phyloP scores from a whole-genome alignment of 768 basidiomycete genomes.

The Mycena indigotica region DNA sequence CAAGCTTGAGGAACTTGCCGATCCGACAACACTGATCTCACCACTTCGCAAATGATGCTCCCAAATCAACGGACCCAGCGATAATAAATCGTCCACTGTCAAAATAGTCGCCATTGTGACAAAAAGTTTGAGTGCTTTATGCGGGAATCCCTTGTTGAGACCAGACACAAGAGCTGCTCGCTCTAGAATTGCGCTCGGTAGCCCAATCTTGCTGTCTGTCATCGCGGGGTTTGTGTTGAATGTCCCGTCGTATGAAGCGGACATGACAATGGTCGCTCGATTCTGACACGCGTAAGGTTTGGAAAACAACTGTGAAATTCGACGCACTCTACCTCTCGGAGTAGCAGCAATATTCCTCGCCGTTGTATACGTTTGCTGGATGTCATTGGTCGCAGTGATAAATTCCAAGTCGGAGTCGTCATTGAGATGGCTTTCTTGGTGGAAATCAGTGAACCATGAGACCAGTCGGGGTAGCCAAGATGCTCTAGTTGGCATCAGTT shows the following conservation, averaged over 20 bases:
- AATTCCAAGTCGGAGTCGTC: conserved; percentile 49
- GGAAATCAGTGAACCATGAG: conserved; percentile 45
- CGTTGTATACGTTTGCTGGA: conserved; percentile 54
- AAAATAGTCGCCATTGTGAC: conserved; percentile 63
- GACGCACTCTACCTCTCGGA: conserved; percentile 42
- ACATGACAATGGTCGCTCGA: conserved; percentile 44
- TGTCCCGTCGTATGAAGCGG: conserved; percentile 28
- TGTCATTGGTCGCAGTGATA: conserved; percentile 39
- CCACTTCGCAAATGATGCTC: conserved; percentile 47
- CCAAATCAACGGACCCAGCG: conserved; percentile 62
- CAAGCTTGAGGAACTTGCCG: conserved; percentile 48
- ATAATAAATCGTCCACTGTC: conserved; percentile 48
- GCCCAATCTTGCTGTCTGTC: conserved; percentile 29
- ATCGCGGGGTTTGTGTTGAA: conserved; percentile 18
- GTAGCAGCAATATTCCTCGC: conserved; percentile 50
- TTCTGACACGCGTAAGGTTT: conserved; percentile 40
- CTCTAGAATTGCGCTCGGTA: conserved; percentile 38
- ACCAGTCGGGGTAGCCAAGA: conserved; percentile 48
- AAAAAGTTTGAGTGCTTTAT: conserved; percentile 58
- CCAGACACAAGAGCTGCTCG: conserved; percentile 45
- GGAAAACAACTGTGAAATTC: conserved; percentile 18
- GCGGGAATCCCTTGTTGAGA: conserved; percentile 45
- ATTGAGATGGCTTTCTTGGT: conserved; percentile 37
- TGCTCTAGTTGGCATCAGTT: conserved; percentile 33
- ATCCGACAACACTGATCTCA: conserved; percentile 45